Base-by-base conservation (phyloP, 2,329 filamentous ascomycete genomes). In the Ophiostoma ulmi region DNA sequence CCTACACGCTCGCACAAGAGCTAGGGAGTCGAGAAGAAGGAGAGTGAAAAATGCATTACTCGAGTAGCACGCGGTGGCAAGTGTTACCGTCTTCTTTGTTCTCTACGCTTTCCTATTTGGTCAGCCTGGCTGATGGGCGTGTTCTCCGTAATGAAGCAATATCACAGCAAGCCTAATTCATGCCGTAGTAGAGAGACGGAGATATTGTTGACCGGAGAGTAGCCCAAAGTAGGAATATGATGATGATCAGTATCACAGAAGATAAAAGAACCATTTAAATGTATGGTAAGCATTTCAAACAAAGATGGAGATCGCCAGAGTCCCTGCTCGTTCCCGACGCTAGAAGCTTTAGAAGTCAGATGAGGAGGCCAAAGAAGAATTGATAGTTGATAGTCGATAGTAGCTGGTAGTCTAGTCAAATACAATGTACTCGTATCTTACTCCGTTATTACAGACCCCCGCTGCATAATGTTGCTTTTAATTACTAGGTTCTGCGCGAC, bases 401-500 rank as follows among this genome's bases (percentile, higher is more conserved):
- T n/a, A 31, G 44, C 44, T 48, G 3, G 44, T 39, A 39, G 38
- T 39, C 38, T 39, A 3, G 17, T 20, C 44, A n/a, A 48, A 20
- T 17, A 39, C 38, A 39, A 39, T 11, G 38, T 39, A 39, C 8
- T 39, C 38, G 31, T 31, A 31, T 39, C 10, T 11, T 48, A 48
- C 44, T 44, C 41, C 31, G 31, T 31, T n/a, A 48, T 48, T 48
- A 48, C 44, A n/a, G 63, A 72, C 66, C 13, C 70, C 35, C 72
- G 75, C 75, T 79, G 82, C 82, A 83, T 84, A 83, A 83, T 76
- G 77, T 76, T 76, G 75, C 76, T 79, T 82, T 82, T 83, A 81
- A 39, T 83, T 83, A 76, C 81, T 78, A 79, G 80, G 80, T 80
- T 78, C 75, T 81, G 81, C 79, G 76, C 76, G 77, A 80, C 79